Percentiles rank a stretch among this genome's conserved stretches.
Evolutionary conservation across 2,329 filamentous ascomycete species (phyloP).

Genomic region (Xylariaceae sp.): DNA sequence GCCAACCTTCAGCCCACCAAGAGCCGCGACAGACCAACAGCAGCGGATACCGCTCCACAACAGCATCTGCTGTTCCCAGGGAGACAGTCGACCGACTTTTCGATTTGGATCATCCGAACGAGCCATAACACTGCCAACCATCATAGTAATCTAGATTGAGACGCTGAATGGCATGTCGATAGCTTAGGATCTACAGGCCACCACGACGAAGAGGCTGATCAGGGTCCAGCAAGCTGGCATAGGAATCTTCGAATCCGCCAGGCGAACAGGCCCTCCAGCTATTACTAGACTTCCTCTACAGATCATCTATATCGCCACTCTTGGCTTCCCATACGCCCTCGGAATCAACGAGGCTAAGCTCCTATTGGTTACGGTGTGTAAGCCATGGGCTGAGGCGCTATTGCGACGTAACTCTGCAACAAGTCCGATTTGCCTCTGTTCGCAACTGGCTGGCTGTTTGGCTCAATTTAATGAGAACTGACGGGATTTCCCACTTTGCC

Average conservation of each 20-base stretch:
- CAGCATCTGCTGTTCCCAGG: conserved; percentile 15
- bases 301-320: too few species aligned
- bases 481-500: neutral
- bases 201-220: too few species aligned
- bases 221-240: too few species aligned
- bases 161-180: conserved; percentile 5
- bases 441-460: neutral
- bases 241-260: too few species aligned
- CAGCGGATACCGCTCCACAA: conserved; percentile 16
- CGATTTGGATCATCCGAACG: conserved; percentile 1
- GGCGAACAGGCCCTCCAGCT: too few species aligned
- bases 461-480: conserved; percentile 6
- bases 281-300: too few species aligned
- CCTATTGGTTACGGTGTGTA: too few species aligned
- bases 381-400: conserved; percentile 1
- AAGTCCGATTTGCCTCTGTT: conserved; percentile 11
- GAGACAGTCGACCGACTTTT: conserved; percentile 25
- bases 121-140: neutral
- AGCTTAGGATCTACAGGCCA: neutral
- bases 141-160: conserved; percentile 7
- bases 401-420: conserved; percentile 10
- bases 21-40: neutral
- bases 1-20: conserved; percentile 9
- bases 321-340: too few species aligned
- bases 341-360: too few species aligned